These are phyloP conservation scores for Auricularia sp. DNA, from an alignment of 768 basidiomycete genomes.

Conservation along the genomic window DNA sequence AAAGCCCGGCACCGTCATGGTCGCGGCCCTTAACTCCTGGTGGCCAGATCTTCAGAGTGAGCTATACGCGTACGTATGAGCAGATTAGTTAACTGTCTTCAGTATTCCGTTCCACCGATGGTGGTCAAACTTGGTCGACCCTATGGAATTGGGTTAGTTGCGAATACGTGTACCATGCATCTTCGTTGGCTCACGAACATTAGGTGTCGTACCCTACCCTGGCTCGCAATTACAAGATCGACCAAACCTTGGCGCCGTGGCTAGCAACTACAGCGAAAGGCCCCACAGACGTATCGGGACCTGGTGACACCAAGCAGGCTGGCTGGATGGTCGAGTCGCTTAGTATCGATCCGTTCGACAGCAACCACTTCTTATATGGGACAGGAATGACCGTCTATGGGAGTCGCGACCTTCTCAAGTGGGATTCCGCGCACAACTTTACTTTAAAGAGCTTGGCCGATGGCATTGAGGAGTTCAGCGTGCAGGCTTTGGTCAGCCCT, in stretches of 20 bases:
- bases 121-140: conserved; percentile 48
- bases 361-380: conserved; percentile 63
- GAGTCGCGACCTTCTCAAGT: conserved; percentile 44
- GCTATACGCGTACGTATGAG: background rate
- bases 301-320: conserved; percentile 20
- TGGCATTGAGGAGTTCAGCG: conserved; percentile 55
- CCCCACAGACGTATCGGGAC: conserved; percentile 9
- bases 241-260: conserved; percentile 49
- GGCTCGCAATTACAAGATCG: conserved; percentile 41
- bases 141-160: conserved; percentile 42
- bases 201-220: conserved; percentile 26
- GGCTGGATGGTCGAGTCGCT: conserved; percentile 66
- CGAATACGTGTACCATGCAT: too few relatives aligned
- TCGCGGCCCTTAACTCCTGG: conserved; percentile 55
- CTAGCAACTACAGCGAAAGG: conserved; percentile 34
- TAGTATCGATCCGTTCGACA: conserved; percentile 56
- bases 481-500: conserved; percentile 50
- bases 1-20: conserved; percentile 56
- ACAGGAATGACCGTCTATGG: conserved; percentile 58
- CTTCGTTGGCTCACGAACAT: too few relatives aligned
- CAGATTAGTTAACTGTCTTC: background rate
- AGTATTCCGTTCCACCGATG: conserved; percentile 52
- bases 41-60: conserved; percentile 9
- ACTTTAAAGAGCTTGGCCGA: conserved; percentile 51
- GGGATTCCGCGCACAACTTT: conserved; percentile 52